phyloP scores from a whole-genome alignment of 2,329 filamentous ascomycete genomes.

The Helicocarpus griseus region DNA sequence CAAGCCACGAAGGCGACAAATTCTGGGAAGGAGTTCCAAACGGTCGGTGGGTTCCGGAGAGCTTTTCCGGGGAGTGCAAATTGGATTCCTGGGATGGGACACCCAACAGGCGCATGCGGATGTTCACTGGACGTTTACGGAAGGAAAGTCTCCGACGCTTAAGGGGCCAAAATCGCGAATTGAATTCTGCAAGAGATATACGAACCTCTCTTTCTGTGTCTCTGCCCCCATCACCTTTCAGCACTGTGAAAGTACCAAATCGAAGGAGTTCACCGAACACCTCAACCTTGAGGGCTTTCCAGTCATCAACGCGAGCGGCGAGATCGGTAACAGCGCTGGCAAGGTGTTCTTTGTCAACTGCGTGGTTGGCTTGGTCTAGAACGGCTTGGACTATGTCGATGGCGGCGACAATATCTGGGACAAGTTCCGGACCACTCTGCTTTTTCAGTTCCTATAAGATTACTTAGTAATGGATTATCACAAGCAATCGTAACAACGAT shows the following conservation, averaged over 20 bases:
- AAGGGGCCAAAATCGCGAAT: background rate
- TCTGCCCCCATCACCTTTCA: constrained; percentile 68
- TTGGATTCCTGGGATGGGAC: background rate
- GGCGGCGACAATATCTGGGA: constrained; percentile 62
- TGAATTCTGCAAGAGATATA: constrained; percentile 16
- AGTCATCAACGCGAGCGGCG: constrained; percentile 78
- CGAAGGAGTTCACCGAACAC: constrained; percentile 84
- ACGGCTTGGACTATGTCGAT: constrained; percentile 76
- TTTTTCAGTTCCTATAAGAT: constrained; percentile 66
- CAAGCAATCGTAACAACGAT: background rate
- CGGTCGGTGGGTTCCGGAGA: background rate
- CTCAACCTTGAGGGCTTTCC: constrained; percentile 86
- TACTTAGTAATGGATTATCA: background rate
- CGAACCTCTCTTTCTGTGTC: constrained; percentile 84
- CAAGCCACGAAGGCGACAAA: background rate
- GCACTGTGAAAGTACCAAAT: constrained; percentile 81
- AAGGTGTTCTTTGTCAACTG: constrained; percentile 78
- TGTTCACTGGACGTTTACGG: background rate
- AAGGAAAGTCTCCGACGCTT: background rate
- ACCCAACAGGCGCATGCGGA: background rate
- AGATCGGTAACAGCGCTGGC: constrained; percentile 77
- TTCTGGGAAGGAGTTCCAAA: background rate
- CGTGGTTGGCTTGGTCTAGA: constrained; percentile 76
- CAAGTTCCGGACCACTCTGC: constrained; percentile 65
- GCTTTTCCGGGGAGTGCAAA: background rate